A percentile compares a stretch with the other conserved stretches of the same genome.
Evolutionary conservation across 2,329 filamentous ascomycete species (phyloP).

Genomic region (Calonectria montana): DNA sequence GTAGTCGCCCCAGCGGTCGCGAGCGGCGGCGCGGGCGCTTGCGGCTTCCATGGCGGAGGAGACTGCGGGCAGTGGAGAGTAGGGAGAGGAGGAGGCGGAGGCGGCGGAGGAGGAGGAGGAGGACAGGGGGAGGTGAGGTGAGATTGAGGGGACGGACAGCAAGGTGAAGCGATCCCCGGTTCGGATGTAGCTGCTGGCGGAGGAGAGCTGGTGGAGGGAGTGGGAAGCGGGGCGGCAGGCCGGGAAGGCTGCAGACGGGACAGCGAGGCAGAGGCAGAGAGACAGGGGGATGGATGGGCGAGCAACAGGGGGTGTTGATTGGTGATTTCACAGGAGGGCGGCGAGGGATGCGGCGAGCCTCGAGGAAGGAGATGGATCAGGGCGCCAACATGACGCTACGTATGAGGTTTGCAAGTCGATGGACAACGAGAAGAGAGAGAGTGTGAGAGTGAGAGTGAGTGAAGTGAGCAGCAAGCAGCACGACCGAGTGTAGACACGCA

Average conservation of each 20-base stretch:
- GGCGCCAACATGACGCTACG: neutral
- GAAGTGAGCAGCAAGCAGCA: neutral
- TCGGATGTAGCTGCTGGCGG: slow-evolving; percentile 13
- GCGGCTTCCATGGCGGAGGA: slow-evolving; percentile 83
- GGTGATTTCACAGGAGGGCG: neutral
- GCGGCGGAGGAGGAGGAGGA: neutral
- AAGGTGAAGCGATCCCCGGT: slow-evolving; percentile 17
- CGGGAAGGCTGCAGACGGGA: neutral
- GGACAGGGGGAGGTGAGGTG: slow-evolving; percentile 1
- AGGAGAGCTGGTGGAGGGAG: slow-evolving; percentile 10
- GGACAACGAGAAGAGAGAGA: too few species aligned
- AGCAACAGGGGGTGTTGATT: neutral
- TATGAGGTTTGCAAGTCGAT: neutral
- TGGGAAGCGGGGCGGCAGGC: slow-evolving; percentile 8
- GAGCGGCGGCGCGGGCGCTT: slow-evolving; percentile 92
- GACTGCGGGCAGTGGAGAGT: neutral
- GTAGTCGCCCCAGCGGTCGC: slow-evolving; percentile 89
- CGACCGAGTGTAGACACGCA: neutral
- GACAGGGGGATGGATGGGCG: neutral
- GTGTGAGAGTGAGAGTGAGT: too few species aligned
- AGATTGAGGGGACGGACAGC: neutral
- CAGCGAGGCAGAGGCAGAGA: neutral
- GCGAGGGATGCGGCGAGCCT: neutral
- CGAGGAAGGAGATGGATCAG: neutral
- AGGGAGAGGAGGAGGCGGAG: neutral